Percentiles rank a stretch among this genome's conserved stretches.
Conservation (phyloP, 2,329 filamentous ascomycete genomes). For the Bipolaris oryzae region DNA sequence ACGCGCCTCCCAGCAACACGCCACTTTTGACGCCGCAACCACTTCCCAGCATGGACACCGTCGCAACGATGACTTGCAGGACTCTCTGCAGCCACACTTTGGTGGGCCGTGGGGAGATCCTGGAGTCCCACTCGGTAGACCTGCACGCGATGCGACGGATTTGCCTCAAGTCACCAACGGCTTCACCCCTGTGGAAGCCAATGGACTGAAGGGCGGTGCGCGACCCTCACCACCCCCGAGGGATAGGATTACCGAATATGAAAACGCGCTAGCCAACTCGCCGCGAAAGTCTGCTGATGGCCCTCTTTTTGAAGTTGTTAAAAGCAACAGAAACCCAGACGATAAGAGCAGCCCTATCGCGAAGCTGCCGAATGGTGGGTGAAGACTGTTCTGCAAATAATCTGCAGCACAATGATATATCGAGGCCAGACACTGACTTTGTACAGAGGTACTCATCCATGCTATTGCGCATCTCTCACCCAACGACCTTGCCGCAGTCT, state of each 20-base stretch:
- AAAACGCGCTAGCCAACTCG: conserved; percentile 53
- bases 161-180: conserved; percentile 18
- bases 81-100: conserved; percentile 48
- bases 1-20: conserved; percentile 51
- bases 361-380: conserved; percentile 80
- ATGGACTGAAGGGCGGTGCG: conserved; percentile 37
- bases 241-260: conserved; percentile 62
- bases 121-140: conserved; percentile 24
- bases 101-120: conserved; percentile 43
- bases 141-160: conserved; percentile 31
- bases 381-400: not conserved
- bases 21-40: conserved; percentile 44
- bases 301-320: conserved; percentile 60
- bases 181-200: conserved; percentile 21
- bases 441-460: conserved; percentile 85
- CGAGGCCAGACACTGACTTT: conserved; percentile 13
- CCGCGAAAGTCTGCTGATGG: conserved; percentile 50
- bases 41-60: conserved; percentile 65
- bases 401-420: not conserved
- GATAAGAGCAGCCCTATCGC: conserved; percentile 58
- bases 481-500: conserved; percentile 78
- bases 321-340: conserved; percentile 52
- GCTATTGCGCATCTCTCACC: conserved; percentile 89
- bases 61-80: conserved; percentile 54
- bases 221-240: conserved; percentile 43